Evolutionary conservation across 495 filamentous ascomycete genomes (phyloP).

Genomic region (Rostrohypoxylon terebratum): DNA sequence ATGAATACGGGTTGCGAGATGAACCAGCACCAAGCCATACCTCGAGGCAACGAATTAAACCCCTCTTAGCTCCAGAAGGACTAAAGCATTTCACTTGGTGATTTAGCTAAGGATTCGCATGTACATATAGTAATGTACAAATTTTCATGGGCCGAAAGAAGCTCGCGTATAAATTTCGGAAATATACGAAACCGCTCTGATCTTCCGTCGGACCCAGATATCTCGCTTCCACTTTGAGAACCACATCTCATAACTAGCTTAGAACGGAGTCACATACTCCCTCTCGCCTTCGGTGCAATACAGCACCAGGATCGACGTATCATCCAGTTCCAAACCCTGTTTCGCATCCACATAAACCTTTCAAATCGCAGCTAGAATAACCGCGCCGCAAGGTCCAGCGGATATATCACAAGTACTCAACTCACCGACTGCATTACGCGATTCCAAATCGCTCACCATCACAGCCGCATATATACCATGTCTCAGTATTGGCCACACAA

Average conservation of each 20-base stretch:
- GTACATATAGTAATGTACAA: not conserved
- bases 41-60: not conserved
- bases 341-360: conserved; percentile 54
- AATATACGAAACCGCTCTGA: not conserved
- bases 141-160: not conserved
- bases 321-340: conserved; percentile 48
- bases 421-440: conserved; percentile 63
- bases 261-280: conserved; percentile 42
- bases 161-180: conserved; percentile 1
- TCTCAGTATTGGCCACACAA: conserved; percentile 69
- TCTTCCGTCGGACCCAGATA: not conserved
- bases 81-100: not conserved
- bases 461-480: conserved; percentile 67
- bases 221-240: not conserved
- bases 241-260: not conserved
- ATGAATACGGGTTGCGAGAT: conserved; percentile 1
- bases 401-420: conserved; percentile 57
- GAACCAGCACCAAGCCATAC: not conserved
- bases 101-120: not conserved
- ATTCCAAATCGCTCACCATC: conserved; percentile 66
- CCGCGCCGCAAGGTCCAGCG: conserved; percentile 72
- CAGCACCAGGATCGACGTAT: conserved; percentile 65
- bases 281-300: conserved; percentile 48
- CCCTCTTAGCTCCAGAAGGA: not conserved
- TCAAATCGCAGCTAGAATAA: conserved; percentile 68